phyloP scores from a whole-genome alignment of 768 basidiomycete species.

The Termitomyces sp. region DNA sequence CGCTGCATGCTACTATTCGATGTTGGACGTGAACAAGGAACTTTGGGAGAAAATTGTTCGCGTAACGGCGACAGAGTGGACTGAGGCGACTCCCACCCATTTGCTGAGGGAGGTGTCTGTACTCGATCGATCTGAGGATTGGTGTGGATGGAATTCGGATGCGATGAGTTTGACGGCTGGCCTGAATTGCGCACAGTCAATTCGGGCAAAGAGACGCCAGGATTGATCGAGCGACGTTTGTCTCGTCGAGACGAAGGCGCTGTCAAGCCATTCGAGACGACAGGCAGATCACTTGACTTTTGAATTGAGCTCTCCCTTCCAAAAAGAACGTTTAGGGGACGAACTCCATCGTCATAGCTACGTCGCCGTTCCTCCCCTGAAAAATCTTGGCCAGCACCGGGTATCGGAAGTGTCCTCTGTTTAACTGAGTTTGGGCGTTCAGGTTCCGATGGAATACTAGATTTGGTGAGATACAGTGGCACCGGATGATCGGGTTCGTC shows the following conservation, averaged over 20 bases:
- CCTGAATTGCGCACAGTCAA: conserved; percentile 20
- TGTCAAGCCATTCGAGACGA: conserved; percentile 23
- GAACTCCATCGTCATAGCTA: conserved; percentile 41
- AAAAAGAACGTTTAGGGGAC: conserved; percentile 33
- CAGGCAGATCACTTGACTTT: conserved; percentile 13
- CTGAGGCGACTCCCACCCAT: conserved; percentile 19
- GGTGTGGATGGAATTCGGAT: conserved; percentile 21
- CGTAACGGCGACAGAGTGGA: conserved; percentile 24
- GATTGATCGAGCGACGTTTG: conserved; percentile 46
- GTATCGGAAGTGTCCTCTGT: conserved; percentile 37
- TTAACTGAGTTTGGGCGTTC: conserved; percentile 22
- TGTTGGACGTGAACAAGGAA: conserved; percentile 20
- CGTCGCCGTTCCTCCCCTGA: conserved; percentile 26
- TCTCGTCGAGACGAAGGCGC: conserved; percentile 33
- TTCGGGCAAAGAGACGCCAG: conserved; percentile 31
- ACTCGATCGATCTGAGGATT: conserved; percentile 18
- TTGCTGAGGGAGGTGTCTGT: conserved; percentile 19
- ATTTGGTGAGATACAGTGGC: conserved; percentile 14
- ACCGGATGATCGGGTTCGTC: conserved; percentile 14
- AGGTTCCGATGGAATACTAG: conserved; percentile 8
- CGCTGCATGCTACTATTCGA: conserved; percentile 25
- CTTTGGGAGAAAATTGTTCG: conserved; percentile 20
- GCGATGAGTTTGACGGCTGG: conserved; percentile 21
- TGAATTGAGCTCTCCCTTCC: conserved; percentile 18
- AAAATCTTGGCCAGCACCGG: conserved; percentile 15